Evolutionary conservation across 202 grass and related monocot species (phyloP).

Genomic region (Panicum hallii): DNA sequence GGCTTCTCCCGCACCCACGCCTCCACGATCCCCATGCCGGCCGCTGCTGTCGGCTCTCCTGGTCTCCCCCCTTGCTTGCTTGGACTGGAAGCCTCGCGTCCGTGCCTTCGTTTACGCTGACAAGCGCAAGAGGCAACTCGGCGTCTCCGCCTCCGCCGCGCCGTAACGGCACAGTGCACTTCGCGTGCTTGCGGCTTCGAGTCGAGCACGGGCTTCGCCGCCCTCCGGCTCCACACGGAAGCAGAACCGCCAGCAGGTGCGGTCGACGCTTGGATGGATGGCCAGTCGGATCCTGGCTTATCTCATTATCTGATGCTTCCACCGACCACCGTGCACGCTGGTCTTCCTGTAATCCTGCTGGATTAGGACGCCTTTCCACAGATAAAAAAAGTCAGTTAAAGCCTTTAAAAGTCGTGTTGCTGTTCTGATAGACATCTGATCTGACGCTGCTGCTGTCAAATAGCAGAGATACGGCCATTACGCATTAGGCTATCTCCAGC

Average conservation of each 20-base stretch:
- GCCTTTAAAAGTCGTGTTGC: not conserved
- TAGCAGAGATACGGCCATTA: too few relatives aligned
- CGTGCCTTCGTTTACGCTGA: not conserved
- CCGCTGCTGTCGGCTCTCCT: not conserved
- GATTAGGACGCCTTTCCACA: too few relatives aligned
- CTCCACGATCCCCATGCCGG: slow-evolving; percentile 61
- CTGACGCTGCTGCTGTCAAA: too few relatives aligned
- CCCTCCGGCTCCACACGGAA: not conserved
- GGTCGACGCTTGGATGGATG: not conserved
- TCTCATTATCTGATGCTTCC: not conserved
- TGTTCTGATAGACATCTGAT: not conserved
- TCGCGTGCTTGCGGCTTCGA: not conserved
- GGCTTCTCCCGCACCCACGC: slow-evolving; percentile 59
- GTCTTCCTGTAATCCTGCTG: too few relatives aligned
- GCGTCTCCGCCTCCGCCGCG: not conserved
- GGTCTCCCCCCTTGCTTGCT: slow-evolving; percentile 16
- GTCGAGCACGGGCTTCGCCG: not conserved
- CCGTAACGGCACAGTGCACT: not conserved
- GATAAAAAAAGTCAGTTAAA: too few relatives aligned
- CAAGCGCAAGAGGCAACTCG: not conserved
- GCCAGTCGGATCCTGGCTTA: not conserved
- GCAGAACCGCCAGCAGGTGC: not conserved
- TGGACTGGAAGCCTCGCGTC: slow-evolving; percentile 35
- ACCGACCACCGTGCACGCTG: not conserved
- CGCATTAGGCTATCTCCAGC: too few relatives aligned